Percentiles rank a stretch among this genome's conserved stretches.
phyloP scores from a whole-genome alignment of 2,329 filamentous ascomycete species.

The Pseudogymnoascus sp. region DNA sequence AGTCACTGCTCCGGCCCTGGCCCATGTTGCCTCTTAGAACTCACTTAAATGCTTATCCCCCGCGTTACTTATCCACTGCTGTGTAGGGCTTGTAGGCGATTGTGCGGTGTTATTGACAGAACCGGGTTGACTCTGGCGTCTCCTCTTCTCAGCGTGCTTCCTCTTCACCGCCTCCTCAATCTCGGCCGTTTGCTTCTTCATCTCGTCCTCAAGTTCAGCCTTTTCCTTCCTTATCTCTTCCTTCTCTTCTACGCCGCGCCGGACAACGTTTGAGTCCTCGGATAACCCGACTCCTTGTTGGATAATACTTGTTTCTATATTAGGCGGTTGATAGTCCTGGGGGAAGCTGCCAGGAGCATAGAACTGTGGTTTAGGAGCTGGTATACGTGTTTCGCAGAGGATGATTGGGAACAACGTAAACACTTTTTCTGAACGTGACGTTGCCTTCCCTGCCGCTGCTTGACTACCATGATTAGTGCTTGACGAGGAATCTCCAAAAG shows the following conservation, averaged over 20 bases:
- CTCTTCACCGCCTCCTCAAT: no score
- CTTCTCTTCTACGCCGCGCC: constrained; percentile 8
- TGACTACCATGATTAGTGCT: background rate
- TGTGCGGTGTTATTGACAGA: constrained; percentile 10
- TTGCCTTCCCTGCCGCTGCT: background rate
- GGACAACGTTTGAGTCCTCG: constrained; percentile 14
- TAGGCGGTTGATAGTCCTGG: background rate
- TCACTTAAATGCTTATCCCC: no score
- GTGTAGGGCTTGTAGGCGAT: constrained; percentile 12
- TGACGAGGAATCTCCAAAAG: constrained; percentile 13
- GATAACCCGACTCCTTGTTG: constrained; percentile 13
- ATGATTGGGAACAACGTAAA: constrained; percentile 16
- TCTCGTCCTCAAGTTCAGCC: constrained; percentile 6
- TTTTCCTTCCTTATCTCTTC: constrained; percentile 13
- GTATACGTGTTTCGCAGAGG: background rate
- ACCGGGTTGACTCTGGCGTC: background rate
- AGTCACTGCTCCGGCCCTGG: no score
- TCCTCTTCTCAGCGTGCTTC: background rate
- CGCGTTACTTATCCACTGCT: background rate
- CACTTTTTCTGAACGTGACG: constrained; percentile 5
- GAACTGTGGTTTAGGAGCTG: background rate
- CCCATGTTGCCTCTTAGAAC: no score
- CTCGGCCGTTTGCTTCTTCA: no score
- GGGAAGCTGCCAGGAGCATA: constrained; percentile 11
- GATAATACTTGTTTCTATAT: constrained; percentile 9